Evolutionary conservation across 2,329 filamentous ascomycete species (phyloP), one percentile per base, ranked within the genome.

Genomic region (Falciphora oryzae): DNA sequence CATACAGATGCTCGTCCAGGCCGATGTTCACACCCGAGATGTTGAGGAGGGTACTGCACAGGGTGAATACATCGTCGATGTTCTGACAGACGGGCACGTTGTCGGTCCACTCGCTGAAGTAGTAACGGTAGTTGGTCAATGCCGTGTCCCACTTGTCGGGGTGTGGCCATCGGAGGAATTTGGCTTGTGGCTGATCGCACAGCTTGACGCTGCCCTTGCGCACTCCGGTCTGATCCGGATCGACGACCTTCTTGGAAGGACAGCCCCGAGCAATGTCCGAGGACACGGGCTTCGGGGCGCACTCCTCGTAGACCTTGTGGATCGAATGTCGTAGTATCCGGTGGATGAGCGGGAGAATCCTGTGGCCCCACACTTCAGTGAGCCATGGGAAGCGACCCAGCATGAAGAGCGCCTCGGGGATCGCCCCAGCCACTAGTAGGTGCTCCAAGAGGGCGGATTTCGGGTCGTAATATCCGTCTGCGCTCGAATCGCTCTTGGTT

Each of bases 81-180:
- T 83, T 90, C 74, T 96, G 93, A 73, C 95, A 99, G 27, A 97
- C 79, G 0, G 95, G 96, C 59, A 99, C 83, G 68, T 95, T 96
- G 75, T 98, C 94, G 2, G 88, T 84, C 95, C 95, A 99, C 70
- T 98, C 95, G 66, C 97, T 93, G 88, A 95, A 97, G 75, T 99
- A 99, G 74, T 96, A 98, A 44, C 90, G 87, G 74, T 97, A 98
- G 63, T 90, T 85, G n/a, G 44, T 10, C 44, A 53, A 25, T 25
- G 44, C 18, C 22, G 44, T 53, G 71, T 95, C 91, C 68, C 83
- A 83, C 69, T 86, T 88, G 70, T 97, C 93, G 6, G 92, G 86
- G 70, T 90, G 89, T 5, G 93, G 90, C 94, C 94, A 97, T 67
- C 91, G 86, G 68, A 95, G 80, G 22, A 86, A 82, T 71, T 89